These are phyloP conservation scores for Penicillium sp. DNA, from an alignment of 2,329 filamentous ascomycete species.

Conservation along the genomic window DNA sequence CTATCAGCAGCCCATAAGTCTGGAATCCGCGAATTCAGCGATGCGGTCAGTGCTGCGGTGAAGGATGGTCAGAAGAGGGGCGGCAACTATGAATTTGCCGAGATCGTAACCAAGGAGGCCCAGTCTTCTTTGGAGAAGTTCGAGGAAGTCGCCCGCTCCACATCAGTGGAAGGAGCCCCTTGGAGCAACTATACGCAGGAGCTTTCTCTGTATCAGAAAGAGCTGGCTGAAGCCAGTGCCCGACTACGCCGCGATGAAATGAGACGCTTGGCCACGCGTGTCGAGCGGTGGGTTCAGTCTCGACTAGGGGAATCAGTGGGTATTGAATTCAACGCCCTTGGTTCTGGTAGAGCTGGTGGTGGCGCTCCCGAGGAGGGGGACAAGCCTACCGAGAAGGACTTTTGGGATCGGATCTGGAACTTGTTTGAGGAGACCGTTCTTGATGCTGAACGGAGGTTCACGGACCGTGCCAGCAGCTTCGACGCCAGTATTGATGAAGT, in stretches of 20 bases:
- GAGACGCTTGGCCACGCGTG: conserved; percentile 81
- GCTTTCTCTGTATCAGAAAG: conserved; percentile 75
- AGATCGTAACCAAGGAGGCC: conserved; percentile 84
- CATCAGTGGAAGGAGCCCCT: conserved; percentile 70
- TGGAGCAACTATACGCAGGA: conserved; percentile 89
- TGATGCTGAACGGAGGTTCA: conserved; percentile 81
- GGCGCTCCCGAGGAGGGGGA: conserved; percentile 76
- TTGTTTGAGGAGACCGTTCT: conserved; percentile 77
- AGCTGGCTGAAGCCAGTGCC: conserved; percentile 81
- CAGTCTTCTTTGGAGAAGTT: conserved; percentile 70
- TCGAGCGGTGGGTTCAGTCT: conserved; percentile 90
- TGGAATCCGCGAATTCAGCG: conserved; percentile 77
- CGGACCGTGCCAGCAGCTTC: conserved; percentile 85
- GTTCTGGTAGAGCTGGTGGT: conserved; percentile 76
- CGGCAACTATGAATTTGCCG: conserved; percentile 86
- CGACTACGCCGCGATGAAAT: conserved; percentile 92
- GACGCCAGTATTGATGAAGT: conserved; percentile 90
- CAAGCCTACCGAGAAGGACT: conserved; percentile 72
- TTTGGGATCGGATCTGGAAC: conserved; percentile 95
- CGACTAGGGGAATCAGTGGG: conserved; percentile 83
- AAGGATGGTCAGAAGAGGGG: conserved; percentile 92
- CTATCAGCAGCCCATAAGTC: conserved; percentile 83
- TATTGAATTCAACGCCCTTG: conserved; percentile 92
- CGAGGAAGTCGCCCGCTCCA: conserved; percentile 67
- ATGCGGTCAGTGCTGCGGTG: conserved; percentile 79